Evolutionary conservation across 2,329 filamentous ascomycete species (phyloP), one percentile per base, ranked within the genome.

Genomic region (Sarocladiaceae sp.): DNA sequence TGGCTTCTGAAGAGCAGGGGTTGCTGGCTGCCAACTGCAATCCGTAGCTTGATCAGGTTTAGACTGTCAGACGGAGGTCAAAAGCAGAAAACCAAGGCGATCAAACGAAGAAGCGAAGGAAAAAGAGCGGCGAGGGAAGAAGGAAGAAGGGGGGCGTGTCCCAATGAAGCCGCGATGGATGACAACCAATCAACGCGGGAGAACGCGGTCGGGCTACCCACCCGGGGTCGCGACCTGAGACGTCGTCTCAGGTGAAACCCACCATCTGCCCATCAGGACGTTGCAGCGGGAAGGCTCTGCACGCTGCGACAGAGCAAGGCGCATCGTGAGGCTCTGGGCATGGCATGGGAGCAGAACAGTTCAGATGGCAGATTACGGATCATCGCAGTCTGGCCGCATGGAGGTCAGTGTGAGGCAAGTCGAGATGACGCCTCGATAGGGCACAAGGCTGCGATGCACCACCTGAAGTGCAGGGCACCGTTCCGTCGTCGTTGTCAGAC

Each of bases 171-270:
- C 34, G 37, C n/a, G 37, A 41, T 24, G 16, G 21, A 24, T 16
- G 15, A 23, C 37, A 31, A 20, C 43, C 47, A 48, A 50, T 43
- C 39, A 32, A 39, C 46, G 44, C 39, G 26, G 32, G 33, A n/a
- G 26, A 19, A 41, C 37, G 37, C 37, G 37, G 37, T 41, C 37
- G 9, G 10, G 4, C 16, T 29, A 29, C 37, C 37, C 19, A 6
- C 13, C 20, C n/a, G 23, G 23, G 37, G 37, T 18, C 41, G 48
- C 52, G 52, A 61, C 59, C 59, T 62, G 59, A 62, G 58, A 62
- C 59, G 43, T 1, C 45, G 59, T 62, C 59, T 62, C 59, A 62
- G 59, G 59, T 62, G 53, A 57, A 39, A 45, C 37, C 37, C 37
- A 41, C 37, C n/a, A 15, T 18, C n/a, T 29, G 37, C 16, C 37